A percentile compares a stretch with the other conserved stretches of the same genome.
These are phyloP conservation scores for Aegilops tauschii DNA, from an alignment of 176 grass and related monocot species.

Conservation along the genomic window DNA sequence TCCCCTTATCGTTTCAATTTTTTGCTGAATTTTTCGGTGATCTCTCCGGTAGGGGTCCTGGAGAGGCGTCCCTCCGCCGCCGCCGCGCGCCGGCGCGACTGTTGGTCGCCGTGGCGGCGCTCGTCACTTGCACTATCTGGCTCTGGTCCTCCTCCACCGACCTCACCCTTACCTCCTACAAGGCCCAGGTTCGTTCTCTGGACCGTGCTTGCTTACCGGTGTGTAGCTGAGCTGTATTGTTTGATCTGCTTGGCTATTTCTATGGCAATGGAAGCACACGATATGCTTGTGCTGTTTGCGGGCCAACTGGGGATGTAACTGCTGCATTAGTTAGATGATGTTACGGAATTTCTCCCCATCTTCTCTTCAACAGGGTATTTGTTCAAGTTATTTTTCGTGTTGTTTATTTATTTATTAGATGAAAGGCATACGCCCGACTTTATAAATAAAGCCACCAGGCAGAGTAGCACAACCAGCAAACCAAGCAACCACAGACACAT, in stretches of 20 bases:
- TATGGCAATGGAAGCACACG: not conserved
- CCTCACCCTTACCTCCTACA: conserved; percentile 26
- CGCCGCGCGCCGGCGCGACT: conserved; percentile 26
- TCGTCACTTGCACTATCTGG: conserved; percentile 41
- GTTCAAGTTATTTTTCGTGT: too few species aligned
- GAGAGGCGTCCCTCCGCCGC: conserved; percentile 33
- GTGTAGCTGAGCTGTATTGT: not conserved
- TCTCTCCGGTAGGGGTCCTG: conserved; percentile 19
- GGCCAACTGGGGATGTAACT: not conserved
- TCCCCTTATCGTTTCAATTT: not conserved
- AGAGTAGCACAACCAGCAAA: too few species aligned
- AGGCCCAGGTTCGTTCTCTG: conserved; percentile 32
- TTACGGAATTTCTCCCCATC: too few species aligned
- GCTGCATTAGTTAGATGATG: not conserved
- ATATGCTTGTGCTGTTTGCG: not conserved
- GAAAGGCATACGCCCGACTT: too few species aligned
- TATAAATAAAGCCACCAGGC: too few species aligned
- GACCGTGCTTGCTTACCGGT: not conserved
- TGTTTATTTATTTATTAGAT: too few species aligned
- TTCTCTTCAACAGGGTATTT: too few species aligned
- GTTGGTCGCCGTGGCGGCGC: conserved; percentile 33
- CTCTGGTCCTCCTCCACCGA: conserved; percentile 33
- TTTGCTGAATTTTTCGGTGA: not conserved
- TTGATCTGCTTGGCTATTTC: not conserved
- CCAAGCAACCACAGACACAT: too few species aligned